Conservation (phyloP, 257 asterid genomes). For the Solanum virginianum region DNA sequence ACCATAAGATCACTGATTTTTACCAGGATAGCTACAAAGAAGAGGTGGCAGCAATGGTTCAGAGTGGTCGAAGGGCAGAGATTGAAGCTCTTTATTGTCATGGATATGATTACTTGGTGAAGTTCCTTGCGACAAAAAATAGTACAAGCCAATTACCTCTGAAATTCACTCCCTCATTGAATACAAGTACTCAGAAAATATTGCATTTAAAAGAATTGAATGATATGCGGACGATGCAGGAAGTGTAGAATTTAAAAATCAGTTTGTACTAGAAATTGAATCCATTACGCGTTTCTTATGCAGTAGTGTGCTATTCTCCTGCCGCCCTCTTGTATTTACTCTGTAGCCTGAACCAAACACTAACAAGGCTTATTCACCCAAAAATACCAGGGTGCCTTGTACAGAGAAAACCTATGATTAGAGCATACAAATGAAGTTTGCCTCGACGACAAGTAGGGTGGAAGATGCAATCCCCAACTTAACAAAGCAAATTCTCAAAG, state of each 20-base stretch:
- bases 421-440: not conserved
- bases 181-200: not conserved
- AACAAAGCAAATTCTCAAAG: not conserved
- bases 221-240: not conserved
- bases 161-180: not conserved
- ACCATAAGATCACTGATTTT: not conserved
- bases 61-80: constrained; percentile 65
- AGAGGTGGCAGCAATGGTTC: constrained; percentile 61
- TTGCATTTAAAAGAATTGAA: not conserved
- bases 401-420: not conserved
- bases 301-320: not conserved
- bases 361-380: not conserved
- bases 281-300: not conserved
- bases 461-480: not conserved
- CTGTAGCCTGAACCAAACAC: not conserved
- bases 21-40: constrained; percentile 66
- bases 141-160: constrained; percentile 54
- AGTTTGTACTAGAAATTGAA: not conserved
- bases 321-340: not conserved
- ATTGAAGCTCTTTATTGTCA: constrained; percentile 83
- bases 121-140: constrained; percentile 69
- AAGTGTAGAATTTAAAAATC: not conserved
- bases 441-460: not conserved
- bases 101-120: constrained; percentile 63
- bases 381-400: not conserved